Base-by-base conservation (phyloP, 352 stramenopile genomes). In the Globisporangium splendens region DNA sequence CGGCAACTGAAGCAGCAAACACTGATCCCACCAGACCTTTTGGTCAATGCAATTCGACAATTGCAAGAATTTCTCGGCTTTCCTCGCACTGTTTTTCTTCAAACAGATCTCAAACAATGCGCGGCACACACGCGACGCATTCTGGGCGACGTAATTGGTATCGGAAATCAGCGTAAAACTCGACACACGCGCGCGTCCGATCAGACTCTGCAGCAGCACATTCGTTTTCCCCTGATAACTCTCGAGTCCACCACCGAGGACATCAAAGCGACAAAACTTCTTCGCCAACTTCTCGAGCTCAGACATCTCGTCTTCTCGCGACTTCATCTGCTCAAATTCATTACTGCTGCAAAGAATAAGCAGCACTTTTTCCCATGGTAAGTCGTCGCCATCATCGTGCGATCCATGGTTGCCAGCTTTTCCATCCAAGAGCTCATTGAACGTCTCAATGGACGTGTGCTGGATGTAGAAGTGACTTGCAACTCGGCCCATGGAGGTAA, bases 391-490 rank as follows among this genome's bases (percentile, higher is more conserved):
- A 35, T 83, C 72, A 6, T 79, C 61, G 2, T 65, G 57, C n/a
- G 43, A 51, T 1, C 59, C 41, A 17, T 64, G 49, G 42, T 69
- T 57, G 1, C 69, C 66, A 24, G 78, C 48, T 69, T 92, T 75
- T 42, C 77, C 76, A 51, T 83, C 75, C 33, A 99, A 65, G 33
- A 96, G 70, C 21, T 98, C 91, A 69, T 99, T 99, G 59, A 99
- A 99, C 20, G 89, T 97, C 55, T 97, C 85, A 31, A 99, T 97
- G 41, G 94, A 99, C 50, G 96, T 94, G 73, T 99, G 95, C 59
- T 94, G 83, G 57, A 99, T 99, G 79, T 99, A 99, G 70, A 98
- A 99, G 71, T 99, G 97, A 28, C 94, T 98, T 8, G 97, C 98
- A 14, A 99, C 95, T 20, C 97, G 89, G 10, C 98, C 98, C 61